Evolutionary conservation across 2,329 filamentous ascomycete species (phyloP).

Genomic region (Cladosporium sp.): DNA sequence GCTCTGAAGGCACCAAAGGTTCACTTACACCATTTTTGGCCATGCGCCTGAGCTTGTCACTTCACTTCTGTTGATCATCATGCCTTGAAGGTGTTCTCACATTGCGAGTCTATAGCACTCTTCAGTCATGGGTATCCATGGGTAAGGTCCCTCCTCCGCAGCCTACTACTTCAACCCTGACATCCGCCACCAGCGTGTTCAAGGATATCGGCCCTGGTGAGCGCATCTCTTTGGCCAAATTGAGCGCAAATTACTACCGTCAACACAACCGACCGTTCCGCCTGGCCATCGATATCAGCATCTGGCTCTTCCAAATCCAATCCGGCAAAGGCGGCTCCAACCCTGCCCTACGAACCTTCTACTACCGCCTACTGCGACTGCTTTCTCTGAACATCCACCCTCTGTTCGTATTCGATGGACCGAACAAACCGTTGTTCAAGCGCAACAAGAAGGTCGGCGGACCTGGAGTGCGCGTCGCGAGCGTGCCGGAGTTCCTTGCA

Average conservation of each 20-base stretch:
- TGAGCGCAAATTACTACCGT: slow-evolving; percentile 74
- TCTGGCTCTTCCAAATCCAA: slow-evolving; percentile 95
- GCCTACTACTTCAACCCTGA: neutral
- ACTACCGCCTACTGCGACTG: slow-evolving; percentile 81
- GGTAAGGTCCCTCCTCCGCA: slow-evolving; percentile 15
- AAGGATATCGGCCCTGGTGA: slow-evolving; percentile 80
- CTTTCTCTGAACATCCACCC: slow-evolving; percentile 75
- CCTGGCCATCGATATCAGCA: slow-evolving; percentile 88
- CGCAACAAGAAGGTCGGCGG: slow-evolving; percentile 67
- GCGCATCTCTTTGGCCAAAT: slow-evolving; percentile 74
- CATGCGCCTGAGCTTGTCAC: slow-evolving; percentile 1
- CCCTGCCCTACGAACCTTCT: slow-evolving; percentile 84
- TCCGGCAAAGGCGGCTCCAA: slow-evolving; percentile 81
- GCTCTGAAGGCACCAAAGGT: too few species aligned
- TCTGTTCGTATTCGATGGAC: slow-evolving; percentile 87
- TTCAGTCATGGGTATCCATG: slow-evolving; percentile 25
- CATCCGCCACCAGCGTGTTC: slow-evolving; percentile 59
- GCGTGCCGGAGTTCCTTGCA: slow-evolving; percentile 67
- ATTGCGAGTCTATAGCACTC: too few species aligned
- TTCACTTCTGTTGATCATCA: neutral
- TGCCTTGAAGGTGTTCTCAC: neutral
- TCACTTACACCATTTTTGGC: too few species aligned
- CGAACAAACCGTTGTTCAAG: slow-evolving; percentile 81
- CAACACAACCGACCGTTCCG: slow-evolving; percentile 68
- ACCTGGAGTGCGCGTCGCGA: slow-evolving; percentile 59